Evolutionary conservation across 2,329 filamentous ascomycete genomes (phyloP), one percentile per base, ranked within the genome.

Genomic region (Phaeosphaeriaceae sp.): DNA sequence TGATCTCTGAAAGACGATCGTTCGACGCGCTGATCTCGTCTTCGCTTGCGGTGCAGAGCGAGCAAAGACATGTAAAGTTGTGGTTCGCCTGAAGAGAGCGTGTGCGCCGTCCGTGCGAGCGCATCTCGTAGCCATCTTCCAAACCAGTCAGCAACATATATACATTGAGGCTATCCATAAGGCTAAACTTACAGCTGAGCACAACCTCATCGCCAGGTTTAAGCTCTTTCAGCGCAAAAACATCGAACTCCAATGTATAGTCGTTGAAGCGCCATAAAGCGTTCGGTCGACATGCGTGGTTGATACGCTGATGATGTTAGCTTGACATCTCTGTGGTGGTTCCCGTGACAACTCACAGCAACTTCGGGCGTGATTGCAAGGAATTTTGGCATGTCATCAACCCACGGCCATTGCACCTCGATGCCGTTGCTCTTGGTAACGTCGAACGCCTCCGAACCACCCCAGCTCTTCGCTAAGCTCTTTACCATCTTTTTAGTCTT

Each of bases 251-350:
- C 2, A 76, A 57, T 0, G 69, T 70, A 22, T 59, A 65, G 58
- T 71, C 65, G 53, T 73, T 58, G 62, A 76, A 75, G 41, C 73
- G 71, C 56, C 73, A 76, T 51, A 67, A 64, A 1, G 74, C 65
- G 31, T 75, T 76, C 17, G 70, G 71, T 19, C 74, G 68, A 53
- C 74, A 76, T 36, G 70, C 73, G 47, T 76, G 74, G 49, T 76
- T 76, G 56, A 76, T 72, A 15, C 73, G 66, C 73, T 75, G 27
- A 21, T 13, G 15, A 19, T 22, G 31, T 54, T 21, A 51, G 36
- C 9, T 19, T 40, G 10, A 22, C 5, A 45, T n/a, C 31, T 50
- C 20, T 6, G 1, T 13, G 3, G 19, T 9, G 10, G 11, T 7
- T 10, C 48, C 11, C 21, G n/a, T 24, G 17, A n/a, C 20, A 10